phyloP scores from a whole-genome alignment of 305 asterid species.

The Nicotiana rustica region DNA sequence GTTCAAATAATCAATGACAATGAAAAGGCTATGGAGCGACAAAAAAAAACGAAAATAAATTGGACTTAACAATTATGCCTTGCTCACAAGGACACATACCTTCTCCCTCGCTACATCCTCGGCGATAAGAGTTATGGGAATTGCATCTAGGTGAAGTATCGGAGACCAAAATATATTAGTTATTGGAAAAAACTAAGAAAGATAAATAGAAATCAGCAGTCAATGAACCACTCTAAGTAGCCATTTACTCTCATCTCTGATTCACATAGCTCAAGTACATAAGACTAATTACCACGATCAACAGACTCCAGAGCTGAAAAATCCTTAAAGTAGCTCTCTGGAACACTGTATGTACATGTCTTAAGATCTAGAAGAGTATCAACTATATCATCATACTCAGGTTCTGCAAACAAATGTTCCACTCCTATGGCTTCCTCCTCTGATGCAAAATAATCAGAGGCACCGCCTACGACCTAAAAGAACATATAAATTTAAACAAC shows the following conservation, averaged over 20 bases:
- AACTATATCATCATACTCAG: neutral
- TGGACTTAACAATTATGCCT: neutral
- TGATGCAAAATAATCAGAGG: slow-evolving; percentile 4
- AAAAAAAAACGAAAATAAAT: neutral
- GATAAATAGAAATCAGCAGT: neutral
- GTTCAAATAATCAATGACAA: slow-evolving; percentile 14
- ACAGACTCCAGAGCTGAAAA: slow-evolving; percentile 12
- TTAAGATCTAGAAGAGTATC: slow-evolving; percentile 20
- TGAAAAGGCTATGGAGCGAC: neutral
- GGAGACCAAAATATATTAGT: neutral
- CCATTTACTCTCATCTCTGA: neutral
- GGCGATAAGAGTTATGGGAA: neutral
- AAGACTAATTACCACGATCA: neutral
- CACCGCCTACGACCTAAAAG: slow-evolving; percentile 4
- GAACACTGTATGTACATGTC: slow-evolving; percentile 23
- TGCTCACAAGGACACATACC: slow-evolving; percentile 18
- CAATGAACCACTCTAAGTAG: neutral
- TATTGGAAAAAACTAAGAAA: neutral
- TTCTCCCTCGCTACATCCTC: slow-evolving; percentile 5
- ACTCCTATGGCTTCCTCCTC: slow-evolving; percentile 32
- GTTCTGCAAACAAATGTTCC: slow-evolving; percentile 26
- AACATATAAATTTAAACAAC: neutral
- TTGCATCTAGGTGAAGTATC: neutral
- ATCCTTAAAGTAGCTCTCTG: slow-evolving; percentile 16
- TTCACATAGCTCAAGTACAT: slow-evolving; percentile 1